Conservation (phyloP, 345 rosid genomes). For the Euphorbia pulcherrima region DNA sequence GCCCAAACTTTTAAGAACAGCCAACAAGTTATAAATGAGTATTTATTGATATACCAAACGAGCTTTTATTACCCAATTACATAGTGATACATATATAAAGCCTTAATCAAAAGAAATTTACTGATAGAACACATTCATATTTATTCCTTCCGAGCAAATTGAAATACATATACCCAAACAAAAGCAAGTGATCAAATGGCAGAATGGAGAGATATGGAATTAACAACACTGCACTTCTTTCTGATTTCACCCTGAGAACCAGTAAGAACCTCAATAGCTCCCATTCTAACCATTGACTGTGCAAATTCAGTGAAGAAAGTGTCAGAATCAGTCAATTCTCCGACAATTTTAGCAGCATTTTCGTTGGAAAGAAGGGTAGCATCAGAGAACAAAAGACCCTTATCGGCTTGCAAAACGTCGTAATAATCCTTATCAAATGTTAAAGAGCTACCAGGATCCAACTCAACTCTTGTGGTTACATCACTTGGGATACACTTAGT, state of each 20-base stretch:
- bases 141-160: too few species aligned
- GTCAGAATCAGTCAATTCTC: conserved; percentile 12
- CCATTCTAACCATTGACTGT: conserved; percentile 56
- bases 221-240: conserved; percentile 1
- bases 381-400: conserved; percentile 59
- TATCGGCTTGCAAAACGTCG: conserved; percentile 31
- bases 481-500: conserved; percentile 41
- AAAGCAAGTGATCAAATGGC: not conserved
- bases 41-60: too few species aligned
- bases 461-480: conserved; percentile 27
- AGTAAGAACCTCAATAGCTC: conserved; percentile 39
- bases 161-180: not conserved
- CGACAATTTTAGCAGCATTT: conserved; percentile 3
- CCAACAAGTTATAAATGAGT: too few species aligned
- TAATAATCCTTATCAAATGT: conserved; percentile 50
- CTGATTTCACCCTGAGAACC: conserved; percentile 44
- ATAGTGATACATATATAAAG: too few species aligned
- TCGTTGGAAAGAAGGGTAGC: conserved; percentile 47
- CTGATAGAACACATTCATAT: too few species aligned
- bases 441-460: conserved; percentile 52
- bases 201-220: not conserved
- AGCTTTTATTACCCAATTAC: too few species aligned
- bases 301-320: conserved; percentile 48
- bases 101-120: too few species aligned
- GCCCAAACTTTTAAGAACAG: too few species aligned